These are phyloP conservation scores for Ophiostoma triangulosporum DNA, from an alignment of 2,329 filamentous ascomycete species.

Conservation along the genomic window DNA sequence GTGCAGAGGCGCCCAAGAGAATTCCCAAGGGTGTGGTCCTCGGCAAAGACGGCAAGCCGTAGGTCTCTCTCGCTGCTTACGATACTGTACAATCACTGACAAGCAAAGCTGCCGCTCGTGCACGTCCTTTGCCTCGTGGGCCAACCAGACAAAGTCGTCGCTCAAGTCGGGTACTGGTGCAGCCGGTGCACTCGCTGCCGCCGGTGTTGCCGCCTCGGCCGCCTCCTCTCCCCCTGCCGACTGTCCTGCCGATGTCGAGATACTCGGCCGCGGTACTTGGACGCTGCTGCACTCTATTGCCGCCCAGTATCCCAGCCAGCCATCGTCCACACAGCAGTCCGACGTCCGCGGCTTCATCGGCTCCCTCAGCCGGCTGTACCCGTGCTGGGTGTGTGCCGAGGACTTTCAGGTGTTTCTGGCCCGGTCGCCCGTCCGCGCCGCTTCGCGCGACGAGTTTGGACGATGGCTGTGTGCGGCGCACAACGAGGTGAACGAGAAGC, in stretches of 20 bases:
- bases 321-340: conserved; percentile 54
- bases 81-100: conserved; percentile 38
- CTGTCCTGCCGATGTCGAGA: conserved; percentile 83
- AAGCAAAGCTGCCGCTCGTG: conserved; percentile 55
- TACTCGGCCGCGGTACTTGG: conserved; percentile 79
- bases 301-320: conserved; percentile 64
- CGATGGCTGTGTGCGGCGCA: conserved; percentile 76
- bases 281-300: conserved; percentile 86
- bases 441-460: conserved; percentile 56
- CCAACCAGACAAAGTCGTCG: conserved; percentile 35
- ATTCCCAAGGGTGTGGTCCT: conserved; percentile 61
- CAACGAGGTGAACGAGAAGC: conserved; percentile 76
- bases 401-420: conserved; percentile 78
- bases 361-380: conserved; percentile 77
- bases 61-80: background rate
- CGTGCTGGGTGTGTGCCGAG: conserved; percentile 89
- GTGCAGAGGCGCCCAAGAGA: conserved; percentile 31
- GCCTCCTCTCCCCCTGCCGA: conserved; percentile 33
- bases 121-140: conserved; percentile 52
- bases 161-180: conserved; percentile 21
- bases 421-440: conserved; percentile 49
- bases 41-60: conserved; percentile 77
- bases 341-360: conserved; percentile 68
- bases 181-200: conserved; percentile 16
- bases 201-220: conserved; percentile 19